Evolutionary conservation across 192 early-diverging fungal species (phyloP).

Genomic region (Jimgerdemannia flammicorona): DNA sequence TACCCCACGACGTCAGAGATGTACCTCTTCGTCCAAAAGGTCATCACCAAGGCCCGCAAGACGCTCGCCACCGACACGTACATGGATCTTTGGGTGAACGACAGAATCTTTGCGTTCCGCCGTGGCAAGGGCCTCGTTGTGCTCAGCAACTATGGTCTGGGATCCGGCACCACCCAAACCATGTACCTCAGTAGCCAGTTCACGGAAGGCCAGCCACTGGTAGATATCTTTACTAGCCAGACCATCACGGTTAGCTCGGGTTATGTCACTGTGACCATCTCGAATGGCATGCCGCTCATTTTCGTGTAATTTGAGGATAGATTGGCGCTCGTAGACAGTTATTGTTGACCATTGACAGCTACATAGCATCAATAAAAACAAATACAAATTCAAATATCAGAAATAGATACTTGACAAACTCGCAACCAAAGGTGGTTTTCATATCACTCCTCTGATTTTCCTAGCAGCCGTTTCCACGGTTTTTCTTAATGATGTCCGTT

Average conservation of each 20-base stretch:
- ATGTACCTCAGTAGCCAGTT: conserved; percentile 9
- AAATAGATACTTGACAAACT: no score
- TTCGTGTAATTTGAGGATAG: conserved; percentile 5
- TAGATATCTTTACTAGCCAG: conserved; percentile 11
- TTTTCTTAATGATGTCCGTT: no score
- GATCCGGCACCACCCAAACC: conserved; percentile 4
- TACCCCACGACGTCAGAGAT: conserved; percentile 8
- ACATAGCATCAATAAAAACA: no score
- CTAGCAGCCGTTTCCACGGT: no score
- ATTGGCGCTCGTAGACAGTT: no score
- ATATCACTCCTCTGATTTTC: no score
- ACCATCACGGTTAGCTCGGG: conserved; percentile 4
- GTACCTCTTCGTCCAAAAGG: conserved; percentile 14
- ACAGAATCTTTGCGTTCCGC: conserved; percentile 20
- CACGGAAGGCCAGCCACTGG: background rate
- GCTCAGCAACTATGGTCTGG: conserved; percentile 15
- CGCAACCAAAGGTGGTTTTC: no score
- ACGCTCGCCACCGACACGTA: background rate
- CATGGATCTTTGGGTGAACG: conserved; percentile 7
- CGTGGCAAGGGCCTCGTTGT: conserved; percentile 17
- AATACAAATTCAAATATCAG: no score
- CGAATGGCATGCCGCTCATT: conserved; percentile 13
- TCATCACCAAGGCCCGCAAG: conserved; percentile 14
- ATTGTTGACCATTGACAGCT: no score
- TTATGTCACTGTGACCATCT: conserved; percentile 8